These are phyloP conservation scores for Pulveroboletus sp. DNA, from an alignment of 768 basidiomycete species.

Conservation along the genomic window DNA sequence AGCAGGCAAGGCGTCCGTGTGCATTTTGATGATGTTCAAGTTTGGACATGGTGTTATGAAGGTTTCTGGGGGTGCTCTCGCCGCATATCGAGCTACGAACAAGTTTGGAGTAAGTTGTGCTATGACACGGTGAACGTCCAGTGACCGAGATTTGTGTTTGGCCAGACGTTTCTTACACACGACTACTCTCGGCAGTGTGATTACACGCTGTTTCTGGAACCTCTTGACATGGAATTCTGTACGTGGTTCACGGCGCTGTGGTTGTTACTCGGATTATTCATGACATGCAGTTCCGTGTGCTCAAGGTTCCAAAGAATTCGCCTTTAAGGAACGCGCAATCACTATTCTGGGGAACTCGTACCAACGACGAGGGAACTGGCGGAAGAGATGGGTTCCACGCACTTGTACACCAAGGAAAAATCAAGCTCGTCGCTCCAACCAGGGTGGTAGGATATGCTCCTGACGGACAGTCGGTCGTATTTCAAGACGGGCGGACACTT, in stretches of 20 bases:
- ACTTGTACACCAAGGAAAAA: conserved; percentile 47
- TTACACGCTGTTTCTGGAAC: no score
- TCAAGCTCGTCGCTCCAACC: conserved; percentile 35
- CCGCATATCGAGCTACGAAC: conserved; percentile 48
- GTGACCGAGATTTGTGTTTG: conserved; percentile 12
- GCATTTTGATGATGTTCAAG: background rate
- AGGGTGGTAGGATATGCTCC: conserved; percentile 13
- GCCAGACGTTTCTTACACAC: conserved; percentile 58
- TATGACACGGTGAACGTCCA: background rate
- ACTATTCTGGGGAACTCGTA: conserved; percentile 43
- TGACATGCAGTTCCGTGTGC: background rate
- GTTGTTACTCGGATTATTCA: background rate
- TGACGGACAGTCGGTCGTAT: conserved; percentile 36
- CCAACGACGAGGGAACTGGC: conserved; percentile 52
- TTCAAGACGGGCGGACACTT: conserved; percentile 43
- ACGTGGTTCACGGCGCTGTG: conserved; percentile 8
- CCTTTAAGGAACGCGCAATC: conserved; percentile 44
- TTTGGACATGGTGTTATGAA: conserved; percentile 18
- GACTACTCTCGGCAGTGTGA: no score
- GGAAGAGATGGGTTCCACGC: conserved; percentile 47
- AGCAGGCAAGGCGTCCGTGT: conserved; percentile 47
- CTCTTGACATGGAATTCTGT: no score
- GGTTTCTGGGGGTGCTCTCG: conserved; percentile 48
- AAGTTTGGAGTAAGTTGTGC: conserved; percentile 45
- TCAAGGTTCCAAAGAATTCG: conserved; percentile 42